Conservation (phyloP, 2,329 filamentous ascomycete genomes). For the Alternaria novae-zelandiae region DNA sequence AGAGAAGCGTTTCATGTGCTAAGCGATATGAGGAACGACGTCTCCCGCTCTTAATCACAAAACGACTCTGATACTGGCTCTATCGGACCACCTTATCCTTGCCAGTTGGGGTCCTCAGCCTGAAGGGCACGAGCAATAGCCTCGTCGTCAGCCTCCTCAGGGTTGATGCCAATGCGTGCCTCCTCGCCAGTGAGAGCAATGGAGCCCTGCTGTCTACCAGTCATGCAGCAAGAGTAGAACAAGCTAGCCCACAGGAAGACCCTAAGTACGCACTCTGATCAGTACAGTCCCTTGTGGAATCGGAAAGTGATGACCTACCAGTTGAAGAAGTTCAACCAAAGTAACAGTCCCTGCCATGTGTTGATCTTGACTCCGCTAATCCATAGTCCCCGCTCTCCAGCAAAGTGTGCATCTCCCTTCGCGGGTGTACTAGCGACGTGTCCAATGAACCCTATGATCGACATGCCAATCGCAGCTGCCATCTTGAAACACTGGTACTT, state of each 20-base stretch:
- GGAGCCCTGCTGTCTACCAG: slow-evolving; percentile 22
- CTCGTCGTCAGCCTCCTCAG: slow-evolving; percentile 22
- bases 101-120: slow-evolving; percentile 28
- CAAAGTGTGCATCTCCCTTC: slow-evolving; percentile 4
- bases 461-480: slow-evolving; percentile 20
- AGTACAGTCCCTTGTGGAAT: not conserved
- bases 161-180: slow-evolving; percentile 17
- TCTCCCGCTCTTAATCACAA: no score
- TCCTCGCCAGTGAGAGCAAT: slow-evolving; percentile 33
- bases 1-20: no score
- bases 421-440: slow-evolving; percentile 10
- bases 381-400: slow-evolving; percentile 19
- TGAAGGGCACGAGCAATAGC: slow-evolving; percentile 26
- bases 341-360: slow-evolving; percentile 22
- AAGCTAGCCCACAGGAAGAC: slow-evolving; percentile 33
- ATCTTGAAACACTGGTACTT: slow-evolving; percentile 35
- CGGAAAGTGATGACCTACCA: slow-evolving; percentile 19
- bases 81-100: not conserved
- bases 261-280: slow-evolving; percentile 9
- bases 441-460: slow-evolving; percentile 26
- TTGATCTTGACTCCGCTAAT: slow-evolving; percentile 29
- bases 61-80: not conserved
- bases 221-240: slow-evolving; percentile 39
- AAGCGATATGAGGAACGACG: no score
- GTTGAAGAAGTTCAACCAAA: slow-evolving; percentile 33